phyloP scores from a whole-genome alignment of 805 yeast species.

The Groenewaldozyma tartarivorans region DNA sequence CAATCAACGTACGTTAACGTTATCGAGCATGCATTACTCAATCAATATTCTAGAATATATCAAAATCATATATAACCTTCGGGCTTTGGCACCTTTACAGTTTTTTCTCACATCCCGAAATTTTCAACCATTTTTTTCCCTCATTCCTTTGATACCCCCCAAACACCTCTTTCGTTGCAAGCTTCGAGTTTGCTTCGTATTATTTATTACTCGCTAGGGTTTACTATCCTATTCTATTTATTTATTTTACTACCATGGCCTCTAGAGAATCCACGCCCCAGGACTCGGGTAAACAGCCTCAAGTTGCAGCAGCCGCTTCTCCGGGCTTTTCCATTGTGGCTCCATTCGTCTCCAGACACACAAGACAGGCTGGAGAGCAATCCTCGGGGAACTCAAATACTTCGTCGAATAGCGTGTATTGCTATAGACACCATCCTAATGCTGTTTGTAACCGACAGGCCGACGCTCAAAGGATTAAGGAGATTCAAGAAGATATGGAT shows the following conservation, averaged over 20 bases:
- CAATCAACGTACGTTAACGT: too few species aligned
- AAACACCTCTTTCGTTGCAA: too few species aligned
- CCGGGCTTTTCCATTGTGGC: constrained; percentile 6
- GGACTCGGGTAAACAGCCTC: too few species aligned
- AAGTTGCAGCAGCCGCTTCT: background rate
- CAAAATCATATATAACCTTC: too few species aligned
- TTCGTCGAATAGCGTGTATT: constrained; percentile 32
- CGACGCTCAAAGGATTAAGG: constrained; percentile 54
- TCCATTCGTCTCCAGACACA: constrained; percentile 7
- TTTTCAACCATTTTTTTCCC: too few species aligned
- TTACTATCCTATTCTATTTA: background rate
- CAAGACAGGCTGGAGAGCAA: too few species aligned
- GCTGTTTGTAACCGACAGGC: constrained; percentile 53
- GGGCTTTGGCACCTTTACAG: too few species aligned
- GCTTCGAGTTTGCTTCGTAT: too few species aligned
- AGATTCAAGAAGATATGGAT: constrained; percentile 42
- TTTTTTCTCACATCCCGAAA: too few species aligned
- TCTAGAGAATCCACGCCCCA: background rate
- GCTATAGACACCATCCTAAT: constrained; percentile 92
- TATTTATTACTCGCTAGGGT: background rate
- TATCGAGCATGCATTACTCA: too few species aligned
- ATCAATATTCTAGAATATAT: too few species aligned
- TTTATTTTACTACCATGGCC: background rate
- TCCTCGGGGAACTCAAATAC: background rate
- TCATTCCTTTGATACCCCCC: too few species aligned